Base-by-base conservation (phyloP, 2,329 filamentous ascomycete species). In the Tolypocladium ovalisporum region DNA sequence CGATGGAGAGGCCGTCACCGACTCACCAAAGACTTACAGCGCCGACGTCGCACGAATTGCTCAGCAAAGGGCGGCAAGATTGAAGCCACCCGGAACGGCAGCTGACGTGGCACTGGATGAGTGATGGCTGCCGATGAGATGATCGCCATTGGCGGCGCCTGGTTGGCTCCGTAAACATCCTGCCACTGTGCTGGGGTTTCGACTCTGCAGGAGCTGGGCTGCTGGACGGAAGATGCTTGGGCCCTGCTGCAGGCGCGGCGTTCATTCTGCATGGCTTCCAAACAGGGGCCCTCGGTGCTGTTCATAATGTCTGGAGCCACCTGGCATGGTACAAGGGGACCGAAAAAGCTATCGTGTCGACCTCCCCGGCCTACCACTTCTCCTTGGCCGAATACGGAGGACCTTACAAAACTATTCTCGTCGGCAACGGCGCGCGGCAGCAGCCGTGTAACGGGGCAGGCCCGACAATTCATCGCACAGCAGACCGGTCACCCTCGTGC, bases 391-490 rank as follows among this genome's bases (percentile, higher is more conserved):
- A 55, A 29, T 51, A 56, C 58, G 68, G 53, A 54, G 29, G 52
- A 56, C 58, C 69, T 69, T 72, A 70, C 71, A 68, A 73, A 68
- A 64, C 62, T 65, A 62, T 71, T 68, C 63, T 69, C 67, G 68
- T 70, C 63, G 66, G 64, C 68, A 62, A 62, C 64, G 70, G 71
- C 66, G 63, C 57, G 61, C 61, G 62, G 62, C 68, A 70, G 65
- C 53, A 29, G 60, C 59, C 51, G 67, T 70, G 67, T 66, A 59
- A 70, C 54, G 24, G 54, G 29, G 13, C 54, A 55, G 39, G 39
- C 39, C 54, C 54, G 37, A 55, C 54, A 22, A 27, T 55, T 55
- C 54, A 55, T 55, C 19, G 37, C 54, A 55, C 54, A 34, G 39
- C 54, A 27, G 54, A 40, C 54, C 22, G 27, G 39, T 47, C 54